Evolutionary conservation across 176 grass and related monocot genomes (phyloP), one percentile per base, ranked within the genome.

Genomic region (Alloteropsis semialata): DNA sequence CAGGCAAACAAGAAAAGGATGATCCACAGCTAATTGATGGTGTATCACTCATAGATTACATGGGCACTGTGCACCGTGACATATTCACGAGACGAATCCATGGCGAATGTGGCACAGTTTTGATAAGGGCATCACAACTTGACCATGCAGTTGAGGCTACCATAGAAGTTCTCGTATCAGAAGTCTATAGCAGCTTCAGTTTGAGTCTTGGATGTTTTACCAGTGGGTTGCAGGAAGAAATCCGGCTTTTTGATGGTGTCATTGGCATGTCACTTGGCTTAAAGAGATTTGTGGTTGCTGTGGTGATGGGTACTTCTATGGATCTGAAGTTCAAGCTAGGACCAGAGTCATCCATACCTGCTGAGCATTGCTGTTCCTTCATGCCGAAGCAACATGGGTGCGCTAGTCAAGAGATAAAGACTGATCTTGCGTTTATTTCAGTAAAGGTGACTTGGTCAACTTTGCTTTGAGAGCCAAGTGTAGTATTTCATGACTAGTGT

Each of bases 11-110:
- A 21, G 63, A 69, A 57, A 12, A 65, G 10, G 61, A 66, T 57
- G 82, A 84, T 57, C 49, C 68, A 1, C 72, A 76, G 72, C 37
- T 84, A 11, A 84, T 76, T 29, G 73, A 84, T 58, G 82, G 73
- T 46, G 49, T 46, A 58, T 69, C 73, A 77, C 0, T 37, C 10
- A 2, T 74, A 22, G 9, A 34, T 0, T 17, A 36, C 2, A 18
- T 2, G 9, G 1, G 4, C 48, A n/a, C 10, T 0, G 0, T 2
- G 10, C 0, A 0, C 10, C 0, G 1, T 6, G 0, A 7, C 21
- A 18, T 55, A 77, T n/a, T 68, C 18, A 77, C 7, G 43, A 18
- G 15, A 8, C 27, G 72, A 36, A 77, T 68, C 27, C 5, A 19
- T 34, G 82, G 72, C 0, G 27, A 57, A 19, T 25, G 19, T 58